Evolutionary conservation across 1,284 basidiomycete genomes (phyloP), one percentile per base, ranked within the genome.

Genomic region (Ceratobasidium sp.): DNA sequence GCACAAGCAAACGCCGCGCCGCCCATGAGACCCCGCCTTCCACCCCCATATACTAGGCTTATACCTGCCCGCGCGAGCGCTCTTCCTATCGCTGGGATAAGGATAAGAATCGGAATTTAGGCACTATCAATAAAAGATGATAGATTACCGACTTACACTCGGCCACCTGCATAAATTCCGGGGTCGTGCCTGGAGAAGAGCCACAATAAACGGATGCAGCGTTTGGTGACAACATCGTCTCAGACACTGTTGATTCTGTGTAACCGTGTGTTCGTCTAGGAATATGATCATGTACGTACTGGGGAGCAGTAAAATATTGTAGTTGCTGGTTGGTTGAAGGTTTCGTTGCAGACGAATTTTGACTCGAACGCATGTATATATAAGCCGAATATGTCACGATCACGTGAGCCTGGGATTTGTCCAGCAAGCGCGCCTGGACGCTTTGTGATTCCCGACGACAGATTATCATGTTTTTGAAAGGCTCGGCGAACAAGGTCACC

Each of bases 1-100:
- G 92, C 79, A 0, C 85, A 88, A 0, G 92, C 81, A 34, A 85
- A 82, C 0, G 94, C 93, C 7, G 94, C 88, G 47, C 87, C 80
- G 56, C 94, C 94, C 94, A 97, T 97, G 73, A 96, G 83, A 0
- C 94, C 94, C 34, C 84, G 82, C 12, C 84, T 83, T 0, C 93
- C 94, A 17, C 94, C 95, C 3, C 94, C 94, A 77, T 97, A 97
- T 1, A 97, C 85, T 29, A 97, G 82, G 2, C 87, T 85, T 13
- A 88, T 82, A 3, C 83, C 80, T n/a, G 84, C 79, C 29, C 78
- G 78, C 1, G 88, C 93, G 27, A 96, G 81, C 0, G 93, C 90
- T 56, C 80, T 78, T 43, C 92, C 95, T 13, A 97, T 77, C 29
- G 91, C 90, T 88, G 77, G 69, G 40, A 70, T 31, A 32, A 60